Evolutionary conservation across 2,329 filamentous ascomycete genomes (phyloP).

Genomic region (Chrysosporium queenslandicum): DNA sequence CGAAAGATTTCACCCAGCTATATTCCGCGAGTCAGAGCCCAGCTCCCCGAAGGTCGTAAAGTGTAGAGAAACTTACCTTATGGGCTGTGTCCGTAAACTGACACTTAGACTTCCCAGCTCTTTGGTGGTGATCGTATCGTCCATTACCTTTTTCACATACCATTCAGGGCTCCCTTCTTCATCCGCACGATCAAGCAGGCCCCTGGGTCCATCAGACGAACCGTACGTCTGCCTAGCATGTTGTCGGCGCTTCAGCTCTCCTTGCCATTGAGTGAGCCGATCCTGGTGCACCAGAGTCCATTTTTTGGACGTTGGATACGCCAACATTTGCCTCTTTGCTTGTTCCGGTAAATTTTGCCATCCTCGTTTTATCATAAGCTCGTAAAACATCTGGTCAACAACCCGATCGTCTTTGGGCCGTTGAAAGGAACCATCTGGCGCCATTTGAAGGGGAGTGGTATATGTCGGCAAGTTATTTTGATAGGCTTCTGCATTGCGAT

Average conservation of each 20-base stretch:
- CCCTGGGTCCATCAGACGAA: conserved; percentile 52
- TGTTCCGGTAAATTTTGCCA: conserved; percentile 97
- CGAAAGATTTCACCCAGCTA: conserved; percentile 87
- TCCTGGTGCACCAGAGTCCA: conserved; percentile 97
- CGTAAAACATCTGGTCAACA: conserved; percentile 82
- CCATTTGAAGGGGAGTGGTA: conserved; percentile 36
- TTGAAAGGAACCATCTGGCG: conserved; percentile 16
- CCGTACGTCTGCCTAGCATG: conserved; percentile 62
- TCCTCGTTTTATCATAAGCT: conserved; percentile 92
- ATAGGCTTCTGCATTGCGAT: conserved; percentile 34
- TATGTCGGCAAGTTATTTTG: conserved; percentile 36
- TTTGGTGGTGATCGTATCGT: conserved; percentile 85
- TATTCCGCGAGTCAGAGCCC: not conserved
- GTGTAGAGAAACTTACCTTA: conserved; percentile 44
- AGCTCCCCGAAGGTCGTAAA: not conserved
- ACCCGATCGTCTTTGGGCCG: conserved; percentile 52
- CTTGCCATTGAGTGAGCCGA: conserved; percentile 82
- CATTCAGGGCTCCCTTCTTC: conserved; percentile 95
- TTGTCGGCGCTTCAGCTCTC: conserved; percentile 77
- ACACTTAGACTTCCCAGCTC: conserved; percentile 88
- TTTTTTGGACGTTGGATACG: conserved; percentile 88
- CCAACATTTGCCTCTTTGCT: conserved; percentile 88
- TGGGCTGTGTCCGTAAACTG: conserved; percentile 89
- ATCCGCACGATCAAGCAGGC: conserved; percentile 68
- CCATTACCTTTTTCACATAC: conserved; percentile 96